phyloP scores from a whole-genome alignment of 768 basidiomycete genomes.

The Termitomyces sp. region DNA sequence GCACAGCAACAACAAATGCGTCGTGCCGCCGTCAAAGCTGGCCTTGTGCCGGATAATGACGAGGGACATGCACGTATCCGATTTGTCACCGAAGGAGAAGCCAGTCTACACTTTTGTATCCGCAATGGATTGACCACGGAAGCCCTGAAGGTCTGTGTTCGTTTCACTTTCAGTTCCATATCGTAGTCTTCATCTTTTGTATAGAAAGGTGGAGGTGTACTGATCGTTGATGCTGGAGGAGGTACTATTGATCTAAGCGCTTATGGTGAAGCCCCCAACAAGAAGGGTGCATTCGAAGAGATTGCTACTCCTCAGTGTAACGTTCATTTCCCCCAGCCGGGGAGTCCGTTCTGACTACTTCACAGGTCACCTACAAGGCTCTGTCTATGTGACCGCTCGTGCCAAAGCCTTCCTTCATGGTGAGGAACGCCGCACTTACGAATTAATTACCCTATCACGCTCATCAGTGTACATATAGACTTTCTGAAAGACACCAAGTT shows the following conservation, averaged over 20 bases:
- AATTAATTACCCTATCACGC: too few species aligned
- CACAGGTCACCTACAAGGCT: slow-evolving; percentile 37
- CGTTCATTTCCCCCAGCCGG: too few species aligned
- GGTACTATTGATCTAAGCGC: background rate
- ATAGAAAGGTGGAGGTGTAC: background rate
- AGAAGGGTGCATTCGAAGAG: slow-evolving; percentile 22
- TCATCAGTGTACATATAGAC: background rate
- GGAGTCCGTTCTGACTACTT: background rate
- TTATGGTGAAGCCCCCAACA: background rate
- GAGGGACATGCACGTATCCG: slow-evolving; percentile 37
- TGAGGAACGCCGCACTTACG: slow-evolving; percentile 8
- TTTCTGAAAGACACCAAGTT: background rate
- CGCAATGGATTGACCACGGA: slow-evolving; percentile 34
- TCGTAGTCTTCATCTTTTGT: background rate
- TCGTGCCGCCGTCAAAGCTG: background rate
- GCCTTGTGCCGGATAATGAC: background rate
- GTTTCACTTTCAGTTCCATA: background rate
- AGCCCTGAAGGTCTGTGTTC: slow-evolving; percentile 21
- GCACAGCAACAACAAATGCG: background rate
- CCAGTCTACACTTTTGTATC: slow-evolving; percentile 50
- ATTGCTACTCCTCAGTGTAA: slow-evolving; percentile 35
- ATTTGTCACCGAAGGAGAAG: slow-evolving; percentile 57
- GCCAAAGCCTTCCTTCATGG: slow-evolving; percentile 30
- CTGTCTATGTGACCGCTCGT: slow-evolving; percentile 36
- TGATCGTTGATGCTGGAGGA: background rate